Percentiles rank a stretch among this genome's conserved stretches.
phyloP scores from a whole-genome alignment of 2,329 filamentous ascomycete species.

The Ophiostoma australiae region DNA sequence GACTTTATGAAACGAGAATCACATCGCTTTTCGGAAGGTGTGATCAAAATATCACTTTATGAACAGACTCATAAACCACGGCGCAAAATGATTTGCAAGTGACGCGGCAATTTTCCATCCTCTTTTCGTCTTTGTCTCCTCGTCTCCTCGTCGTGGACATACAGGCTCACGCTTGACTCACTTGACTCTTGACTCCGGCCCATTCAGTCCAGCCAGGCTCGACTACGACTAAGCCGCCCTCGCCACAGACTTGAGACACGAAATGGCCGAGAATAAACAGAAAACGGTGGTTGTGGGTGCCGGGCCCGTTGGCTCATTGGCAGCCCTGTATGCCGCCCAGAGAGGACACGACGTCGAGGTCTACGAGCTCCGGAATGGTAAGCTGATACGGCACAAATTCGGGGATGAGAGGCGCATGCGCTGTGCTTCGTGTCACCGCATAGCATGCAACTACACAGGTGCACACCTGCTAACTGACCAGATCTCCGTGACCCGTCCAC shows the following conservation, averaged over 20 bases:
- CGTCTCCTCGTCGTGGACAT: neutral
- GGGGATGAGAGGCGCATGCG: neutral
- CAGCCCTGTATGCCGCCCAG: slow-evolving; percentile 85
- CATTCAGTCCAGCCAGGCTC: neutral
- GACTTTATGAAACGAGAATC: neutral
- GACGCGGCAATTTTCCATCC: slow-evolving; percentile 1
- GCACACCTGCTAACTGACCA: slow-evolving; percentile 36
- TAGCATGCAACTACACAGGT: neutral
- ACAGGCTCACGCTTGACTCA: neutral
- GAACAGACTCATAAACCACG: neutral
- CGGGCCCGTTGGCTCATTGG: slow-evolving; percentile 86
- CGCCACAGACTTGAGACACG: neutral
- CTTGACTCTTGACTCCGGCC: neutral
- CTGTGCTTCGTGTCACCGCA: neutral
- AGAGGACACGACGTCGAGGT: slow-evolving; percentile 86
- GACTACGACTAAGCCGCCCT: neutral
- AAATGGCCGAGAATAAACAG: slow-evolving; percentile 33
- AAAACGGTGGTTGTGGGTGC: slow-evolving; percentile 85
- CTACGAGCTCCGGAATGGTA: slow-evolving; percentile 88
- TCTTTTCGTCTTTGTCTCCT: neutral
- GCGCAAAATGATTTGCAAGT: neutral
- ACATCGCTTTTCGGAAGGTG: neutral
- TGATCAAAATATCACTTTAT: neutral
- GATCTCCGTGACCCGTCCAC: slow-evolving; percentile 82
- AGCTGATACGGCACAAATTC: slow-evolving; percentile 22